Evolutionary conservation across 1,139 yeast genomes (phyloP), one percentile per base, ranked within the genome.

Genomic region (Tardiomyces depauwii): DNA sequence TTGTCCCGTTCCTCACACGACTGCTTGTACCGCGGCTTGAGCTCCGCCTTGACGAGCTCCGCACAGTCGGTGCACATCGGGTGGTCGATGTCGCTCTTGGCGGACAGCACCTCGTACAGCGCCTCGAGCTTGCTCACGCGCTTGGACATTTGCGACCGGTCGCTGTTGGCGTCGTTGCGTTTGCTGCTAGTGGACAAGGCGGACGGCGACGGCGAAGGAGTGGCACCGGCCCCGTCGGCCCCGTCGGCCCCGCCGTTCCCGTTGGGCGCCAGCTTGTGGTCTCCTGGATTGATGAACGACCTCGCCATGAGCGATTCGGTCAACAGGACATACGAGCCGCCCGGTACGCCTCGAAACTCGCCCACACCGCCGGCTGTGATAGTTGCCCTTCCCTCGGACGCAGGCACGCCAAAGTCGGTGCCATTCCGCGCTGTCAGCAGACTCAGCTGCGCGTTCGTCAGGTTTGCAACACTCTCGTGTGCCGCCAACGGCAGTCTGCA

Each of bases 31-130:
- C 82, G 81, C 23, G 70, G 63, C 56, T 80, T 82, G 60, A 87
- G 72, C 49, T 80, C 81, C n/a, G 76, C 80, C 3, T 83, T 70
- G 28, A 89, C 63, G 27, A 75, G 60, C 41, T 73, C 77, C 2
- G 94, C 85, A 62, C 98, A 91, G 44, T 89, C 97, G 32, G 73
- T 72, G 55, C 97, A 89, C 14, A 93, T 77, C 0, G 98, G 98
- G 57, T 85, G 78, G 52, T 86, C 94, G n/a, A 89, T 73, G 49
- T 82, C 88, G 45, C 82, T 81, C 51, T 82, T 81, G 10, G 79
- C 79, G 25, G 76, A 80, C 53, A 77, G 71, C 1, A 85, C 73
- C 53, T 80, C 81, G 55, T 78, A 80, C 9, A 88, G 70, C n/a
- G 74, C 74, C 18, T 80, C 79, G 30, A 86, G 62, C 14, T 76